Evolutionary conservation across 768 basidiomycete genomes (phyloP), one percentile per base, ranked within the genome.

Genomic region (Trametes elegans): DNA sequence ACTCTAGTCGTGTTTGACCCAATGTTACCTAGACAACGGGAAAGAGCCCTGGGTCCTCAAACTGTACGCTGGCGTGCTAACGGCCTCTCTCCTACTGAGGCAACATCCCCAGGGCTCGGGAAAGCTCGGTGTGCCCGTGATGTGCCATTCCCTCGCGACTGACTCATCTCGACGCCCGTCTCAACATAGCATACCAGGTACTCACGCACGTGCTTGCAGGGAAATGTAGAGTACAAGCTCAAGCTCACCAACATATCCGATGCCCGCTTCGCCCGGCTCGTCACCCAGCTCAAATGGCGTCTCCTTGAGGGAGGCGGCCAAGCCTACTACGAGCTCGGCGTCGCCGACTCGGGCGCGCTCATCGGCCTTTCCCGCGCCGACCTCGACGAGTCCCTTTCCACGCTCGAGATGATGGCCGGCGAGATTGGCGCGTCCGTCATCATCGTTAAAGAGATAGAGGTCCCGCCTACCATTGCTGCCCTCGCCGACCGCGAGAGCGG

Each of bases 281-380:
- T 93, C 51, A 98, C 95, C 0, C 95, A 98, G 72, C 83, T 97
- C 71, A 94, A 96, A 66, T 98, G 96, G 94, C 82, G 95, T 2
- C 70, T 84, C 14, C 75, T 79, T 23, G 77, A 83, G 60, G 82
- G 82, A 13, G 73, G 76, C 42, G 80, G 80, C 24, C 74, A 77
- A 52, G 81, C 81, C 0, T 74, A 80, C 55, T 84, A 84, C 64
- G 82, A 84, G 52, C 67, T 74, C 32, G 70, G 70, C 56, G 88
- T 98, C 0, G 85, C 88, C 21, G 95, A 98, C 67, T 88, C 89
- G 1, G 95, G 95, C 1, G 81, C 84, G 4, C 83, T 97, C 26
- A 79, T 97, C 46, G 95, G 95, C 1, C 79, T 98, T 5, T 75
- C 80, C 3, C 75, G 81, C 58, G 69, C 71, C 3, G 88, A 95